Evolutionary conservation across 2,329 filamentous ascomycete species (phyloP).

Genomic region (Fusarium luffae): DNA sequence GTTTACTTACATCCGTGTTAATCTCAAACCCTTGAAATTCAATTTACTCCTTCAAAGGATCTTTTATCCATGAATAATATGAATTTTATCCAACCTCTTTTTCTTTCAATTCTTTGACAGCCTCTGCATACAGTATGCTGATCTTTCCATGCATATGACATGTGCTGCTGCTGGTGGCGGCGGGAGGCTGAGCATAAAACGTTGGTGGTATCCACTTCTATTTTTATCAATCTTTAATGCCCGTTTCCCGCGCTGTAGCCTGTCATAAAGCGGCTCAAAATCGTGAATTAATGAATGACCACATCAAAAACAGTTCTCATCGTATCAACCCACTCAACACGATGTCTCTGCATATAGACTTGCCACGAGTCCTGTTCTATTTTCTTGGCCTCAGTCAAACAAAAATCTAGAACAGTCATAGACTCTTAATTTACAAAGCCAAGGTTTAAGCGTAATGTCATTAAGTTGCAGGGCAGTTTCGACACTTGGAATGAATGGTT

Average conservation of each 20-base stretch:
- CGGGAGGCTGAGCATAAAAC: slow-evolving; percentile 35
- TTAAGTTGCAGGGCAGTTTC: not conserved
- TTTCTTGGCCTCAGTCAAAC: not conserved
- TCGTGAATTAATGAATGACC: not conserved
- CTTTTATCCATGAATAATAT: slow-evolving; percentile 10
- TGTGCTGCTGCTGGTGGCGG: slow-evolving; percentile 6
- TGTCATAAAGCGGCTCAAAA: slow-evolving; percentile 30
- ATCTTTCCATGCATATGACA: slow-evolving; percentile 6
- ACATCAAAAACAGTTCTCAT: not conserved
- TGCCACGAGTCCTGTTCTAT: not conserved
- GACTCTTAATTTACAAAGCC: not conserved
- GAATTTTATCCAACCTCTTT: slow-evolving; percentile 22
- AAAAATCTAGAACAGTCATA: not conserved
- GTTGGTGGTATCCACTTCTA: slow-evolving; percentile 18
- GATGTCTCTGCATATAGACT: not conserved
- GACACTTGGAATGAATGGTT: not conserved
- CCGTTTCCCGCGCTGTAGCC: not conserved
- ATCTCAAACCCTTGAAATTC: slow-evolving; percentile 1
- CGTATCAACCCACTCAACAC: not conserved
- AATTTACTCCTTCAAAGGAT: not conserved
- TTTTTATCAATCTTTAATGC: slow-evolving; percentile 36
- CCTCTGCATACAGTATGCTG: not conserved
- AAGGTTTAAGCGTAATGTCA: not conserved
- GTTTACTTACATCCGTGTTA: slow-evolving; percentile 1
- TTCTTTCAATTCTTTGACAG: not conserved